Base-by-base conservation (phyloP, 1,284 basidiomycete genomes). In the Sporisorium scitamineum region DNA sequence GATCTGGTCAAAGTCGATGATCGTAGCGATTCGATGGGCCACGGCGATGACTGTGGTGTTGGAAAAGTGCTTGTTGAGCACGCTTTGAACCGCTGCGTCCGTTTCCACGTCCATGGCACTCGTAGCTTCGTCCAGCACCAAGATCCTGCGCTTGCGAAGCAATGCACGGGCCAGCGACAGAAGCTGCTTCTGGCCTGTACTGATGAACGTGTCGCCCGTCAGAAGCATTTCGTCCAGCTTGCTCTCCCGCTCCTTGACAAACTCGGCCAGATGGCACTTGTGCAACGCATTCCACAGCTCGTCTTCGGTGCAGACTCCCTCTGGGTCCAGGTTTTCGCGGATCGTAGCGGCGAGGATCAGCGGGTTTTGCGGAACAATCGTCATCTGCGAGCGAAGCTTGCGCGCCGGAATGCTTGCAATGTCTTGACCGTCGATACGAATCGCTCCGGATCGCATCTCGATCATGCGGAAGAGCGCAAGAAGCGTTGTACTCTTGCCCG, bases 1-100 rank as follows among this genome's bases (percentile, higher is more conserved):
- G 42, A 93, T 90, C 39, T 91, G 88, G 82, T 93, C 91, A 81
- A 91, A 92, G 29, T 90, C 88, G 67, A 92, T 90, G 76, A 93
- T 91, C 6, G 92, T 92, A n/a, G 90, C 88, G 69, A 92, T 86
- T 34, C 92, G 90, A 82, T 93, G 91, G 88, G 81, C 64, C 48
- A 78, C 83, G 13, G 78, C 54, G 60, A 79, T 78, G n/a, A 78
- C 61, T 11, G 75, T 77, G 22, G 55, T 69, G 47, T 52, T 54
- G 13, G 88, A 22, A 41, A 80, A 77, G 41, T 75, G 66, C 3
- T 45, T 74, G 52, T 47, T 53, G n/a, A 79, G 62, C 89, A 79
- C 80, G 90, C 90, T 91, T 74, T 92, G 92, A 67, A 94, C 93
- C 81, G 71, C 54, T n/a, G 61, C 70, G 57, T 78, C 64, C 24